Percentiles rank a stretch among this genome's conserved stretches.
Evolutionary conservation across 192 early-diverging fungal genomes (phyloP).

Genomic region (Mortierella antarctica): DNA sequence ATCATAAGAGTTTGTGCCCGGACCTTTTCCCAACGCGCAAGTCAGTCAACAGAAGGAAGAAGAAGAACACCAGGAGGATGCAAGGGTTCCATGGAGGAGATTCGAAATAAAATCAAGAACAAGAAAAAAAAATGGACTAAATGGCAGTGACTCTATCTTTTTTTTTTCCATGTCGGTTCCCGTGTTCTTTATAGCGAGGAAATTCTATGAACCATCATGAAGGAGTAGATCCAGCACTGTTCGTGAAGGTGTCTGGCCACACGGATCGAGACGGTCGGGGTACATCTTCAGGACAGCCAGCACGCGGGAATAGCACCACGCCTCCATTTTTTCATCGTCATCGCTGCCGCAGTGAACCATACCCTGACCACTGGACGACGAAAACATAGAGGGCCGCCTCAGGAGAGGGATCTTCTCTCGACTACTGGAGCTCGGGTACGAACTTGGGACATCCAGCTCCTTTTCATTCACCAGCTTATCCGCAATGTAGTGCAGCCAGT

Average conservation of each 20-base stretch:
- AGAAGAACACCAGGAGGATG: no score
- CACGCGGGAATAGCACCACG: conserved; percentile 26
- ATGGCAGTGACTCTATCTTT: no score
- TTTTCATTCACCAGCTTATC: conserved; percentile 58
- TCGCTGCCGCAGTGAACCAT: neutral
- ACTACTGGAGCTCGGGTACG: neutral
- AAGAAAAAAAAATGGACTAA: no score
- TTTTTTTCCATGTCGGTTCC: no score
- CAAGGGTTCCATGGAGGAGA: no score
- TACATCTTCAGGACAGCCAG: conserved; percentile 22
- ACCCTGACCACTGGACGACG: neutral
- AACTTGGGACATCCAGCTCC: conserved; percentile 24
- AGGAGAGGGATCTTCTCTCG: neutral
- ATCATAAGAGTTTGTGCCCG: neutral
- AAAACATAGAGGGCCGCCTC: no score
- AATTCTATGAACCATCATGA: neutral
- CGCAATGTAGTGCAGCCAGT: conserved; percentile 64
- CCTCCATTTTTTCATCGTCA: conserved; percentile 4
- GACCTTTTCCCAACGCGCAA: neutral
- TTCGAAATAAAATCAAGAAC: no score
- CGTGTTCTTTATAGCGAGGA: neutral
- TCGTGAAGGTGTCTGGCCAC: conserved; percentile 11
- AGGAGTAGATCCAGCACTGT: conserved; percentile 23
- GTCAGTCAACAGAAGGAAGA: neutral
- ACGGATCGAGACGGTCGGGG: conserved; percentile 10